Conservation (phyloP, 148 eudicot genomes). For the Drosera capensis region DNA sequence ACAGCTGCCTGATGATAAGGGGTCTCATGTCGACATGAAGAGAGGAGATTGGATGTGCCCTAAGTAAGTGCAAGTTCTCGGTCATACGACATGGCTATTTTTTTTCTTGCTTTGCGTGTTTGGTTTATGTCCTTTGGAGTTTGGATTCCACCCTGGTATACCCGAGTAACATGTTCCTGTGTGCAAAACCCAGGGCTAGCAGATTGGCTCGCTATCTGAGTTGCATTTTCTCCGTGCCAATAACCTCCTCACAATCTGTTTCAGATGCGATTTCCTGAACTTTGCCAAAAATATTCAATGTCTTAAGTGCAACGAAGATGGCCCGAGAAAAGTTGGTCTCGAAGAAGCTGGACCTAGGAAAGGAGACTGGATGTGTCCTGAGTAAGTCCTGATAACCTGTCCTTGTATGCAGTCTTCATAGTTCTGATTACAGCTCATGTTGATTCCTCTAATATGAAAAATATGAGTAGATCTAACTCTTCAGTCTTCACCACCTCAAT, state of each 20-base stretch:
- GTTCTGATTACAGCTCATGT: neutral
- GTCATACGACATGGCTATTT: neutral
- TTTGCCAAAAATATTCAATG: conserved; percentile 25
- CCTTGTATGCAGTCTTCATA: neutral
- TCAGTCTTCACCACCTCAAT: no score
- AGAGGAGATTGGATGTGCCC: conserved; percentile 52
- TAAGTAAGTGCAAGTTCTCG: conserved; percentile 30
- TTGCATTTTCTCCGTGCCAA: neutral
- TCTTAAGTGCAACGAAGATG: conserved; percentile 29
- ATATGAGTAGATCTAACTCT: no score
- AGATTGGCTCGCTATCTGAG: no score
- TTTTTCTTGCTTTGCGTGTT: neutral
- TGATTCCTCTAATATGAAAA: no score
- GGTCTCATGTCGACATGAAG: conserved; percentile 23
- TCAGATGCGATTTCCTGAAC: conserved; percentile 37
- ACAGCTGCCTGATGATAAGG: conserved; percentile 2
- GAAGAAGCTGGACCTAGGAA: conserved; percentile 22
- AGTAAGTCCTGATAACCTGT: conserved; percentile 24
- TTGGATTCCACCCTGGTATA: no score
- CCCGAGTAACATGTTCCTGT: no score
- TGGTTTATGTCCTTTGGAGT: neutral
- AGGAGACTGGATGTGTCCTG: conserved; percentile 48
- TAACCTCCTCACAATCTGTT: conserved; percentile 3
- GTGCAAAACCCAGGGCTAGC: no score
- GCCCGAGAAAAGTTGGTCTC: conserved; percentile 17